A percentile compares a stretch with the other conserved stretches of the same genome.
phyloP scores from a whole-genome alignment of 2,329 filamentous ascomycete genomes.

The Myriosclerotinia duriaeana region DNA sequence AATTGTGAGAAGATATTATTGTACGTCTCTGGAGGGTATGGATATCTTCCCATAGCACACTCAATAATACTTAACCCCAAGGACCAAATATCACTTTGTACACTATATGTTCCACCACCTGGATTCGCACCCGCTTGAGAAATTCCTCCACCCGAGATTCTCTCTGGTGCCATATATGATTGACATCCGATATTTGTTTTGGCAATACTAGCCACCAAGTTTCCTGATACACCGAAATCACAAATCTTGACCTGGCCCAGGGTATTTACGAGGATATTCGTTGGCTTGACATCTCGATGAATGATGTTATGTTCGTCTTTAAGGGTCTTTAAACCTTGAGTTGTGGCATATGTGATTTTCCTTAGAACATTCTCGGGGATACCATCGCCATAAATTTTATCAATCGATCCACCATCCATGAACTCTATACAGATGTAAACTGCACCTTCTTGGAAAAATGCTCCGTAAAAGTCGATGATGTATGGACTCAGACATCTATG shows the following conservation, averaged over 20 bases:
- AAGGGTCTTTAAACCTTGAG: constrained; percentile 85
- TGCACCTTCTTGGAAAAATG: constrained; percentile 97
- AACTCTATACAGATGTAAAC: constrained; percentile 99
- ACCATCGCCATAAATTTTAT: constrained; percentile 89
- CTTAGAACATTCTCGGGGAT: constrained; percentile 84
- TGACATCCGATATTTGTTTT: constrained; percentile 99
- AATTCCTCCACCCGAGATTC: constrained; percentile 84
- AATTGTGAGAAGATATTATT: constrained; percentile 98
- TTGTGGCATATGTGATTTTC: constrained; percentile 87
- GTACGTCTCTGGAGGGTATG: constrained; percentile 94
- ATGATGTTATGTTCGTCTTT: constrained; percentile 99
- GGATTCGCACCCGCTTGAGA: constrained; percentile 66
- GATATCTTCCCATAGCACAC: constrained; percentile 90
- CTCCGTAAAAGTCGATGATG: constrained; percentile 98
- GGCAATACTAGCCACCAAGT: constrained; percentile 93
- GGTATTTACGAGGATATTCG: constrained; percentile 93
- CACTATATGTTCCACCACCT: constrained; percentile 85
- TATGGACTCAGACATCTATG: constrained; percentile 94
- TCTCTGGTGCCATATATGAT: constrained; percentile 97
- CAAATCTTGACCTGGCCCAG: constrained; percentile 95
- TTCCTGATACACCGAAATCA: constrained; percentile 96
- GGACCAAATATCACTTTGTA: constrained; percentile 98
- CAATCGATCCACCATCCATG: constrained; percentile 97
- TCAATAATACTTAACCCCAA: constrained; percentile 92
- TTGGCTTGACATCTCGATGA: constrained; percentile 96